Base-by-base conservation (phyloP, 2,329 filamentous ascomycete genomes). In the Emydomyces testavorans region DNA sequence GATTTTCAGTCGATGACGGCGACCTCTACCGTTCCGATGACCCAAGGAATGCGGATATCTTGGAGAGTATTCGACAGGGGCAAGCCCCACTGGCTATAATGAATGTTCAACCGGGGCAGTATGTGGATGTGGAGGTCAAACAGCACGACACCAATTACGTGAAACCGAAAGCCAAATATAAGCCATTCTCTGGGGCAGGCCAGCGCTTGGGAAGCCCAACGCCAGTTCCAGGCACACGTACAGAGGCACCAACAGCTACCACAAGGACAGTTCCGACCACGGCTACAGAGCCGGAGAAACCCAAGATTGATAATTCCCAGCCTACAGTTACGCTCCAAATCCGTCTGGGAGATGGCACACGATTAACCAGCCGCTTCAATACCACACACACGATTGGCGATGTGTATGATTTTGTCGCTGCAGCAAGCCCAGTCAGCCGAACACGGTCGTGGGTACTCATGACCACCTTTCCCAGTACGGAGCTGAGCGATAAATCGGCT, bases 1-100 rank as follows among this genome's bases (percentile, higher is more conserved):
- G 79, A 18, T 81, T 82, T 58, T 80, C 77, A 2, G 76, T 82
- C 31, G 79, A 82, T 55, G 79, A 82, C 52, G 79, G 79, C 4
- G 72, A 77, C 26, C 71, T 82, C 28, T 79, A 75, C 64, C 71
- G 76, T 54, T 77, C 77, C 52, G 77, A 80, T 53, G 78, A 82
- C 56, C 77, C 78, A 1, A 71, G 71, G 1, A 82, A 82, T 56
- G 75, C 76, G 16, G 71, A 72, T 46, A 78, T 79, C 21, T 68
- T 82, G 28, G 72, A 77, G 32, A 74, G 78, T 57, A 82, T 82
- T 62, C 76, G 79, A 55, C 71, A 74, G 40, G 79, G 79, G 35
- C 73, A 76, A 32, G 79, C 79, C 5, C 79, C 79, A 35, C 68
- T 81, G 21, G 71, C 74, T 13, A 76, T 82, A 52, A 71, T 82